Percentiles rank a stretch among this genome's conserved stretches.
Evolutionary conservation across 352 stramenopile genomes (phyloP).

Genomic region (Phytopythium aichiense): DNA sequence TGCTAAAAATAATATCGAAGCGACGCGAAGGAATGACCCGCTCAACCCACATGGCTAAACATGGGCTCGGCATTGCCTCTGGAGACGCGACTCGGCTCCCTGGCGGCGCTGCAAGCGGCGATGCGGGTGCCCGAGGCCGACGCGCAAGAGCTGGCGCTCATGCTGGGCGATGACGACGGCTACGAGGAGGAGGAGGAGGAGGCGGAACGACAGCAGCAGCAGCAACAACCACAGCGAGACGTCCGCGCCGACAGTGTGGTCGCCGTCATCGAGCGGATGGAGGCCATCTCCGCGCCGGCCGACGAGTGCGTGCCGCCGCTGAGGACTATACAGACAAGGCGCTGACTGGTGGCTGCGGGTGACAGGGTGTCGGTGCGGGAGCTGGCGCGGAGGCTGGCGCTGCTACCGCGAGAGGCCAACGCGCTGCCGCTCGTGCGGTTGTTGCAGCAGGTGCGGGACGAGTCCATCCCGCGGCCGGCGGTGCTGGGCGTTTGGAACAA

Average conservation of each 20-base stretch:
- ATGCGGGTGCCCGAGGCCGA: constrained; percentile 8
- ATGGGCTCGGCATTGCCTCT: not conserved
- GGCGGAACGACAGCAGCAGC: constrained; percentile 10
- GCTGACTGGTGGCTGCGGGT: not conserved
- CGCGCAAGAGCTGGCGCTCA: constrained; percentile 29
- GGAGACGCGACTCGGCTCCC: not conserved
- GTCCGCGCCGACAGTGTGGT: constrained; percentile 29
- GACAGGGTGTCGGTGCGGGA: constrained; percentile 31
- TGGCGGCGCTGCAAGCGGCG: not conserved
- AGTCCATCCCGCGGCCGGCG: constrained; percentile 45
- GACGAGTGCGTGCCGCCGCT: constrained; percentile 33
- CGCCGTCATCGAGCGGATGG: constrained; percentile 33
- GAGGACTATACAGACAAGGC: not conserved
- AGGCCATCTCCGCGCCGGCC: constrained; percentile 14
- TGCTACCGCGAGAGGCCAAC: constrained; percentile 29
- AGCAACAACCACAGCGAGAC: constrained; percentile 1
- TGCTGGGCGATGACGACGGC: constrained; percentile 39
- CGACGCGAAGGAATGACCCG: not conserved
- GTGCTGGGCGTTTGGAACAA: constrained; percentile 53
- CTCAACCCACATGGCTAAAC: not conserved
- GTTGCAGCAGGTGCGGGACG: constrained; percentile 41
- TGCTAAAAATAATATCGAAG: constrained; percentile 1
- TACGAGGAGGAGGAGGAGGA: not conserved
- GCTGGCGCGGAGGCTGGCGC: constrained; percentile 26
- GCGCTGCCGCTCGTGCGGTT: constrained; percentile 37